phyloP scores from a whole-genome alignment of 805 yeast genomes.

The Sugiyamaella floridensis region DNA sequence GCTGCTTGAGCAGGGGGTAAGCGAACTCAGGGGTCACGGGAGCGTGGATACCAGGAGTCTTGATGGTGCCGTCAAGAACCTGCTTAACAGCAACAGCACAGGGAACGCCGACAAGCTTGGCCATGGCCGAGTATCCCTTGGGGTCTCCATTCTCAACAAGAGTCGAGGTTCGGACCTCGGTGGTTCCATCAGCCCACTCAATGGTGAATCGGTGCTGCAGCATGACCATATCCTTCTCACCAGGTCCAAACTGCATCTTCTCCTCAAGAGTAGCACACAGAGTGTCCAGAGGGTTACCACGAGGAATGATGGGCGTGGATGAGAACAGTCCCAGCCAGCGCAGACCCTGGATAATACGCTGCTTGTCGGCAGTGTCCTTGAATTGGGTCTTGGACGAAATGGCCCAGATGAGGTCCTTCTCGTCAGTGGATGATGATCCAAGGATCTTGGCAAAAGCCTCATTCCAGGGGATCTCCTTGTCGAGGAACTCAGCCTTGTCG shows the following conservation, averaged over 20 bases:
- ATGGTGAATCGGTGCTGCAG: constrained; percentile 98
- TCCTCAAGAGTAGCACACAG: constrained; percentile 93
- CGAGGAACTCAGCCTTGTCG: constrained; percentile 53
- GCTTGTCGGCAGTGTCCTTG: constrained; percentile 74
- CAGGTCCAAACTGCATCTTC: constrained; percentile 91
- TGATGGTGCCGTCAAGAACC: constrained; percentile 73
- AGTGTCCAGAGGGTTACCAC: constrained; percentile 92
- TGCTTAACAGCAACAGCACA: constrained; percentile 91
- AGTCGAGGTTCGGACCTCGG: constrained; percentile 91
- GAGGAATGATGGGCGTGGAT: constrained; percentile 66
- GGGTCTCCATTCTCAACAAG: constrained; percentile 84
- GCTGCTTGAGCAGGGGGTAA: constrained; percentile 82
- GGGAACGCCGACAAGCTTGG: constrained; percentile 96
- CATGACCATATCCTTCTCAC: constrained; percentile 91
- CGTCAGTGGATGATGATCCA: constrained; percentile 63
- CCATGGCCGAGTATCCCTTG: constrained; percentile 96
- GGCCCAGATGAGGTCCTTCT: constrained; percentile 66
- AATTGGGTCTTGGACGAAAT: constrained; percentile 74
- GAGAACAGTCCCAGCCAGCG: constrained; percentile 93
- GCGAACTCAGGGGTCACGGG: constrained; percentile 89
- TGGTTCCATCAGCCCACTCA: constrained; percentile 89
- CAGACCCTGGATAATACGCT: constrained; percentile 80
- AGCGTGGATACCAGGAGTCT: constrained; percentile 79
- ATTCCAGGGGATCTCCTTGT: constrained; percentile 66
- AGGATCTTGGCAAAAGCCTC: constrained; percentile 72